Base-by-base conservation (phyloP, 2,329 filamentous ascomycete genomes). In the Aureobasidium subglaciale region DNA sequence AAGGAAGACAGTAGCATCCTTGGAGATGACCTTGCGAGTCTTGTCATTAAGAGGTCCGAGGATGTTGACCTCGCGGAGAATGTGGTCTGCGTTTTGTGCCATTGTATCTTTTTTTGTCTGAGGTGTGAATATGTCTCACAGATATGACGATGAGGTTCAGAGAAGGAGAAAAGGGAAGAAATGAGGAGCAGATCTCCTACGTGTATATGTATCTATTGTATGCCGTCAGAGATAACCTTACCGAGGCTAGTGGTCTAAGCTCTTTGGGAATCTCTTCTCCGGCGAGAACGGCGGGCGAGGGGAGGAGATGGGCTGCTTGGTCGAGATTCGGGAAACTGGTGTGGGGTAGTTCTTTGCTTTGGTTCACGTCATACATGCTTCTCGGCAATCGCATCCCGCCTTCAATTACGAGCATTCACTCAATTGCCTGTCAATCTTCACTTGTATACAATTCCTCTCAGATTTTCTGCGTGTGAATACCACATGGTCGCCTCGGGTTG, bases 1-100 rank as follows among this genome's bases (percentile, higher is more conserved):
- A 59, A 99, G 83, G 79, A 97, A 99, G 60, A 90, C 87, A 62
- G 89, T 85, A 56, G 92, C 92, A 62, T 95, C 83, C 65, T 90
- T 92, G 60, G 85, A 96, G 62, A 97, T 82, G 71, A 99, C 95
- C 80, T 95, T 92, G 76, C 84, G 84, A 71, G 91, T 86, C 64
- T 86, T 77, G 58, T 92, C 84, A 67, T 84, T 84, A 68, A 97
- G 76, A 60, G 81, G 73, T 67, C 90, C 92, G 66, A 90, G 85
- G 78, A 97, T 83, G 73, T 85, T 83, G 68, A 96, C 91, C 73
- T 90, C 90, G 72, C 90, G 85, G 63, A 96, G 86, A 68, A 95
- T 87, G 61, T 80, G 75, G 56, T 95, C 87, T 40, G 62, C 49
- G 52, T 55, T 59, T 43, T 27, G 37, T 50, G 60, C 58, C 58